These are phyloP conservation scores for Paecilomyces dactylethromorphus DNA, from an alignment of 2,329 filamentous ascomycete species.

Conservation along the genomic window DNA sequence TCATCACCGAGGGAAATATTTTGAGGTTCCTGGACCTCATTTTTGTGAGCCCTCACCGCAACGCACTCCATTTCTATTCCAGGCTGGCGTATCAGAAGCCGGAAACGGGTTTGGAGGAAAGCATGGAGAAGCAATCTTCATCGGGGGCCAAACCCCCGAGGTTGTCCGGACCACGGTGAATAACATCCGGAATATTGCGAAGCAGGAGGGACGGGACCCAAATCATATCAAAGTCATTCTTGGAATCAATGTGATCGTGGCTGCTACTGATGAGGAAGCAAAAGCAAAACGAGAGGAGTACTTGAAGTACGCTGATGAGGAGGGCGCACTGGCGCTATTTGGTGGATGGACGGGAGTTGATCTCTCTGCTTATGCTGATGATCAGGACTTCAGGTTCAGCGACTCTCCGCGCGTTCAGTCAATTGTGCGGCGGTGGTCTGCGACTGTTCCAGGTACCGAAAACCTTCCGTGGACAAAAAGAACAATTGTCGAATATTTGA, in stretches of 20 bases:
- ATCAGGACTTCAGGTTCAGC: constrained; percentile 40
- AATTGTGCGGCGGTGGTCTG: constrained; percentile 39
- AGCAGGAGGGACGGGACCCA: constrained; percentile 32
- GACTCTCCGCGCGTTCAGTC: constrained; percentile 36
- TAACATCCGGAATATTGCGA: constrained; percentile 33
- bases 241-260: constrained; percentile 39
- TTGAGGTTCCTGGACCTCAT: constrained; percentile 38
- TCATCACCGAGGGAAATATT: constrained; percentile 35
- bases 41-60: constrained; percentile 41
- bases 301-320: constrained; percentile 37
- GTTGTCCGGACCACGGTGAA: constrained; percentile 36
- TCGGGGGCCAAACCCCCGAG: constrained; percentile 39
- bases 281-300: constrained; percentile 37
- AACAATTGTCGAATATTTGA: constrained; percentile 27
- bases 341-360: constrained; percentile 44
- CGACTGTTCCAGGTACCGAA: constrained; percentile 34
- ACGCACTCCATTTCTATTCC: constrained; percentile 42
- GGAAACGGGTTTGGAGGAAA: constrained; percentile 41
- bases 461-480: constrained; percentile 33
- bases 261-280: constrained; percentile 38
- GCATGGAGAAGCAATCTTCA: constrained; percentile 41
- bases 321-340: constrained; percentile 41
- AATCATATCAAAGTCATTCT: constrained; percentile 38
- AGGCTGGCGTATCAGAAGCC: constrained; percentile 41
- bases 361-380: constrained; percentile 35